Percentiles rank a stretch among this genome's conserved stretches.
Evolutionary conservation across 805 yeast genomes (phyloP).

Genomic region (Wickerhamiella brachini): DNA sequence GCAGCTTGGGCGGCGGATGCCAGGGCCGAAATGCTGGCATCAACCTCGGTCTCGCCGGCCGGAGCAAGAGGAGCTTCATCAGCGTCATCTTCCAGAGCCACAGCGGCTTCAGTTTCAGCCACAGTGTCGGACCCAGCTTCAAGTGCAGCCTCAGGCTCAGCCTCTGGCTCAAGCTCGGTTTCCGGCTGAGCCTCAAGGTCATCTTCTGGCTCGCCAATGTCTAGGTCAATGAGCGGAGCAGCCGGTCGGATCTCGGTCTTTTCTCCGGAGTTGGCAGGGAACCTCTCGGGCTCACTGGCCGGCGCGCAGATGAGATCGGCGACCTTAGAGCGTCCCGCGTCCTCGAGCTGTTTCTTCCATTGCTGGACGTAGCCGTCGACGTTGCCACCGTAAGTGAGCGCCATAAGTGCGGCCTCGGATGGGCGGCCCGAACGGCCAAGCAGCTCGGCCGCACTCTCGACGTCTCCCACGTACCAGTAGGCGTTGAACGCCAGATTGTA

Average conservation of each 20-base stretch:
- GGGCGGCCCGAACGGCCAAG: slow-evolving; percentile 53
- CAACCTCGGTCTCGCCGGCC: background rate
- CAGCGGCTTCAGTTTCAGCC: background rate
- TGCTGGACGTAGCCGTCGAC: slow-evolving; percentile 35
- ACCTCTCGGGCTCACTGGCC: slow-evolving; percentile 22
- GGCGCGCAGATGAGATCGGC: slow-evolving; percentile 49
- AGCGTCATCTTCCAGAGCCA: background rate
- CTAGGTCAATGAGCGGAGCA: slow-evolving; percentile 31
- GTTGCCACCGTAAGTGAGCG: slow-evolving; percentile 50
- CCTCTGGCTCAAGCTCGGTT: too few relatives aligned
- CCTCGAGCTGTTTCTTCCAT: slow-evolving; percentile 54
- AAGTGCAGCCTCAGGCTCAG: too few relatives aligned
- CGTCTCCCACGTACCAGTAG: slow-evolving; percentile 73
- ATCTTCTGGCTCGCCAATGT: slow-evolving; percentile 13
- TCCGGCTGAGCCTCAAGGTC: slow-evolving; percentile 14
- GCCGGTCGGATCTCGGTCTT: slow-evolving; percentile 13
- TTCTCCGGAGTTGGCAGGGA: slow-evolving; percentile 24
- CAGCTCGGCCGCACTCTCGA: slow-evolving; percentile 46
- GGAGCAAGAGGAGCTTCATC: background rate
- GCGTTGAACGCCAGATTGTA: slow-evolving; percentile 87
- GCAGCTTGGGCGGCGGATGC: background rate
- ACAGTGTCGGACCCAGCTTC: too few relatives aligned
- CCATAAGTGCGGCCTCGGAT: slow-evolving; percentile 77
- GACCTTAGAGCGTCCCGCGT: slow-evolving; percentile 39
- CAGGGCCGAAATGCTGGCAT: background rate